phyloP scores from a whole-genome alignment of 2,329 filamentous ascomycete genomes.

The Sarocladium strictum region DNA sequence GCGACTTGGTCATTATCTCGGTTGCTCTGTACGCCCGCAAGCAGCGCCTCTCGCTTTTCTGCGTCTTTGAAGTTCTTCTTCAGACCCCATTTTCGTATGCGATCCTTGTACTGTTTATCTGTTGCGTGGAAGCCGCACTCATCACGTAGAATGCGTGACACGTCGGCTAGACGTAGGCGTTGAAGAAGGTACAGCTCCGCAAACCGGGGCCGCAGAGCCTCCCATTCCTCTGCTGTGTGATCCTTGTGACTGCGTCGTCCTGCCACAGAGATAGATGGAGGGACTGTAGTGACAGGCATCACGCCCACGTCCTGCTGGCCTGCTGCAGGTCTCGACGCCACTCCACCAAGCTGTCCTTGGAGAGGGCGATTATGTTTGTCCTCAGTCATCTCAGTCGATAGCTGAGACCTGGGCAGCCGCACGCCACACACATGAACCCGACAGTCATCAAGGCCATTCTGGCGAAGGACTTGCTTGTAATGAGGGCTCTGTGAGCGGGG shows the following conservation, averaged over 20 bases:
- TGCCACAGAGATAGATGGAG: background rate
- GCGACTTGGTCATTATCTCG: background rate
- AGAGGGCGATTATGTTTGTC: too few species aligned
- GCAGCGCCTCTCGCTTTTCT: background rate
- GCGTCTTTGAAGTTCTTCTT: background rate
- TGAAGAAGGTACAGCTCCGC: background rate
- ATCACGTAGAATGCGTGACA: background rate
- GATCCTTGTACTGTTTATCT: conserved; percentile 1
- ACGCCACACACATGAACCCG: background rate
- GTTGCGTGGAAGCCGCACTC: background rate
- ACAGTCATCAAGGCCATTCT: background rate
- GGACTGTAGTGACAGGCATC: background rate
- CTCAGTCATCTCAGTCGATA: too few species aligned
- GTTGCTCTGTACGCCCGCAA: background rate
- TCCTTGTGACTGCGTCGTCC: background rate
- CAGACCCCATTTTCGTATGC: background rate
- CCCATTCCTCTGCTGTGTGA: background rate
- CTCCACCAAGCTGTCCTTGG: too few species aligned
- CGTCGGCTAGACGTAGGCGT: background rate
- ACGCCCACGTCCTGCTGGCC: too few species aligned
- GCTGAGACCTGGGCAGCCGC: background rate
- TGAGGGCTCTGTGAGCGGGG: background rate
- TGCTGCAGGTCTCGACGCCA: too few species aligned
- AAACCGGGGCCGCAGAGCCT: background rate
- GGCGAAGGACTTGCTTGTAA: background rate